These are phyloP conservation scores for Nakazawaea populi DNA, from an alignment of 805 yeast genomes.

Conservation along the genomic window DNA sequence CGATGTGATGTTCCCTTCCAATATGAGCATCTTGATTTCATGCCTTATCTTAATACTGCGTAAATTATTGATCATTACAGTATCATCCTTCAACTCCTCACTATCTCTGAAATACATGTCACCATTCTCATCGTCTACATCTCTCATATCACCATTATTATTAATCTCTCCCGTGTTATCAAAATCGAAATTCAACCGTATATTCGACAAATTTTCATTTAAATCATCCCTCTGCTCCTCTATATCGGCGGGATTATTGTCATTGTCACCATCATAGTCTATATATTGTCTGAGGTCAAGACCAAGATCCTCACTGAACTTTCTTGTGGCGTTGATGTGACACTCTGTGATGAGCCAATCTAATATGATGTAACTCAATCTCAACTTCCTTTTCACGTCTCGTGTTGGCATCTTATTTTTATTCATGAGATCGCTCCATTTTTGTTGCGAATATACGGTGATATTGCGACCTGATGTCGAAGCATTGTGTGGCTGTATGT, in stretches of 20 bases:
- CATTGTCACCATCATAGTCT: constrained; percentile 9
- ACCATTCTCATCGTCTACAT: constrained; percentile 7
- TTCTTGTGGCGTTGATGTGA: constrained; percentile 58
- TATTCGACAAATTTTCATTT: constrained; percentile 19
- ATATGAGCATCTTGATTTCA: constrained; percentile 45
- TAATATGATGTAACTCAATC: constrained; percentile 51
- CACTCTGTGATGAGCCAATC: constrained; percentile 78
- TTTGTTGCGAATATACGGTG: constrained; percentile 1
- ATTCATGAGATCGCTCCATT: constrained; percentile 9
- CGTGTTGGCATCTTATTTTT: neutral
- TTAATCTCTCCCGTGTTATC: neutral
- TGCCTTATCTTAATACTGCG: constrained; percentile 47
- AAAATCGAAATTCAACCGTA: constrained; percentile 14
- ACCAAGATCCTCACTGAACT: constrained; percentile 54
- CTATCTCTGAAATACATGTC: neutral
- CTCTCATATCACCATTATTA: constrained; percentile 10
- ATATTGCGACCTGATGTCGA: neutral
- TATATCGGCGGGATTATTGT: constrained; percentile 20
- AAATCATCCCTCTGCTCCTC: constrained; percentile 19
- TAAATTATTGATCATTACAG: constrained; percentile 30
- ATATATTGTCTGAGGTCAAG: constrained; percentile 17
- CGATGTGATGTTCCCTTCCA: constrained; percentile 53
- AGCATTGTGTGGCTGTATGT: neutral
- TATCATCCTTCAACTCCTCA: constrained; percentile 12
- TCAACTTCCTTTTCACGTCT: constrained; percentile 9